Evolutionary conservation across 2,329 filamentous ascomycete species (phyloP).

Genomic region (Curvularia verruculosa): DNA sequence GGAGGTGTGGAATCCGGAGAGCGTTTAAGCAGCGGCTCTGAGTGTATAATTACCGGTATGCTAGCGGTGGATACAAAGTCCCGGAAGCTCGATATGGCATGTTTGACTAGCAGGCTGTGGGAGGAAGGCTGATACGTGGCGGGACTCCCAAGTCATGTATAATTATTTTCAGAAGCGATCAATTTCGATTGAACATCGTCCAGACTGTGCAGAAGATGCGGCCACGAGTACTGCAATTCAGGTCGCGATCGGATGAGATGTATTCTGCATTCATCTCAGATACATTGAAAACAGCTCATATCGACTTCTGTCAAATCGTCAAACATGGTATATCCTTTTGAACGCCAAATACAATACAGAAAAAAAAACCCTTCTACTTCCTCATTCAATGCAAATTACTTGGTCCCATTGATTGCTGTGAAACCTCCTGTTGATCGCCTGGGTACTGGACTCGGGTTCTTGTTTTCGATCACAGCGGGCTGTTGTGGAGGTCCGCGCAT

Average conservation of each 20-base stretch:
- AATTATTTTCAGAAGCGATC: no score
- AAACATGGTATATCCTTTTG: slow-evolving; percentile 2
- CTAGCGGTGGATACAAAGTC: not conserved
- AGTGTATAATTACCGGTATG: not conserved
- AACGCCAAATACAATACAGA: slow-evolving; percentile 21
- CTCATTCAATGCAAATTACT: not conserved
- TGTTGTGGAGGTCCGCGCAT: slow-evolving; percentile 41
- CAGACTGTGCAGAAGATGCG: not conserved
- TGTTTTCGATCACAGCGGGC: slow-evolving; percentile 4
- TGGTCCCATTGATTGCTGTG: slow-evolving; percentile 43
- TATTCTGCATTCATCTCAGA: not conserved
- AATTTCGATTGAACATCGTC: not conserved
- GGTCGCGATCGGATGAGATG: no score
- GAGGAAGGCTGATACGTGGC: not conserved
- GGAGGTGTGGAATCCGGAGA: slow-evolving; percentile 36
- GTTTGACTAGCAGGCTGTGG: not conserved
- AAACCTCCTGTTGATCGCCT: slow-evolving; percentile 38
- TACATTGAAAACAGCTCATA: not conserved
- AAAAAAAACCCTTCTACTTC: not conserved
- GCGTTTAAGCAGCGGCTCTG: not conserved
- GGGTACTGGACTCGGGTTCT: slow-evolving; percentile 16
- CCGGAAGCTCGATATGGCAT: not conserved
- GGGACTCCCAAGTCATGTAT: not conserved
- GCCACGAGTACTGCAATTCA: not conserved
- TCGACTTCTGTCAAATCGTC: not conserved